Evolutionary conservation across 2,329 filamentous ascomycete species (phyloP), one percentile per base, ranked within the genome.

Genomic region (Fusarium sublunatum): DNA sequence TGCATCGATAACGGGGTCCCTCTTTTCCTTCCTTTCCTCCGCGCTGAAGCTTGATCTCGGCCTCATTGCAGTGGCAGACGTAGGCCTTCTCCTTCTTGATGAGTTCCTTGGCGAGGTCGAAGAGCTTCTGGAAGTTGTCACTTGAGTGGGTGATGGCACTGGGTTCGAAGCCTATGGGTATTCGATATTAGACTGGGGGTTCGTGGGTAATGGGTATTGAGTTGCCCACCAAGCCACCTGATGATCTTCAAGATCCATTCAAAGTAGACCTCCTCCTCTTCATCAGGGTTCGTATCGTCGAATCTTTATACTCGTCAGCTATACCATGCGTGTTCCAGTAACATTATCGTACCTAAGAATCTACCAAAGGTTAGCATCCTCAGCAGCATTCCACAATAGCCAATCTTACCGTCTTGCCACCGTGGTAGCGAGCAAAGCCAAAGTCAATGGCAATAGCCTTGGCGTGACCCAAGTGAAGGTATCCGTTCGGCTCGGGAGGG

Each of bases 381-480:
- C 4, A 2, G 44, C 35, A 41, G 7, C 24, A 39, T 29, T 42
- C 11, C 13, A 8, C 13, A 19, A 15, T 22, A 5, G 42, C 12
- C 19, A 39, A 58, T 43, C 68, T 72, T 61, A 74, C 72, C 42
- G 73, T 76, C 61, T 88, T 82, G 56, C 94, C 94, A 32, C 90
- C 90, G 74, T 96, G 91, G 72, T 89, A 88, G 72, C 86, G 87
- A 12, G 95, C 94, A 75, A 97, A 98, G 7, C 94, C 94, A 78
- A 98, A 98, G 78, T 98, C 97, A 76, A 98, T 88, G 1, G 92
- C 90, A 75, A 98, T 97, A 22, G 95, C 94, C 80, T 98, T 98
- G 65, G 91, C 91, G 74, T 98, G 95, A 19, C 94, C 94, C 68
- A 98, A 91, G 74, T 97, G 93, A 9, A 97, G 85, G 75, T 90